These are phyloP conservation scores for Cyphellophora europaea DNA, from an alignment of 2,329 filamentous ascomycete species.

Conservation along the genomic window DNA sequence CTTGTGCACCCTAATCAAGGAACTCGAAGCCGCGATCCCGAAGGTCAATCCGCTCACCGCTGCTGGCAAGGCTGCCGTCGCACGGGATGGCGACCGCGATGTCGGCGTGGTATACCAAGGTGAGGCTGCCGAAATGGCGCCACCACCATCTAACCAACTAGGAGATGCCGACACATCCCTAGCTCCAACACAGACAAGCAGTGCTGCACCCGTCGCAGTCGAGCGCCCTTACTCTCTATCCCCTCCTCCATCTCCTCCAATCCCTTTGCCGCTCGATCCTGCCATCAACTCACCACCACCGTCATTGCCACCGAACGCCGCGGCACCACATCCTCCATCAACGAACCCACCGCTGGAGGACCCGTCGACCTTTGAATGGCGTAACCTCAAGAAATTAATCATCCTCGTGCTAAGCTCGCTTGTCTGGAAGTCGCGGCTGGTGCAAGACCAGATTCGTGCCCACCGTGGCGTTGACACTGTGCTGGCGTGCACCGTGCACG, in stretches of 20 bases:
- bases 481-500: constrained; percentile 80
- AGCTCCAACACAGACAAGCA: constrained; percentile 20
- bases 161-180: too few relatives aligned
- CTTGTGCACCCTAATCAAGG: constrained; percentile 74
- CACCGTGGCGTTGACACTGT: constrained; percentile 81
- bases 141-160: constrained; percentile 25
- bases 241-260: constrained; percentile 31
- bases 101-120: constrained; percentile 1
- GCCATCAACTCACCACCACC: constrained; percentile 5
- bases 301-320: too few relatives aligned
- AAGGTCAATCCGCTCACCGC: constrained; percentile 58
- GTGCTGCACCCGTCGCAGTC: constrained; percentile 38
- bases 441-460: constrained; percentile 79
- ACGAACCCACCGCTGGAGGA: constrained; percentile 44
- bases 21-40: constrained; percentile 77
- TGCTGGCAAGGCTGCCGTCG: constrained; percentile 5
- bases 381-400: constrained; percentile 84
- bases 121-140: constrained; percentile 15
- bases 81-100: constrained; percentile 8
- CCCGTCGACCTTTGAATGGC: constrained; percentile 60
- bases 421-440: constrained; percentile 74
- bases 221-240: constrained; percentile 56
- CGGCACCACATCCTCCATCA: constrained; percentile 18
- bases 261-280: constrained; percentile 10
- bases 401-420: constrained; percentile 83